A percentile compares a stretch with the other conserved stretches of the same genome.
These are phyloP conservation scores for Fusarium humuli DNA, from an alignment of 2,329 filamentous ascomycete species.

Conservation along the genomic window DNA sequence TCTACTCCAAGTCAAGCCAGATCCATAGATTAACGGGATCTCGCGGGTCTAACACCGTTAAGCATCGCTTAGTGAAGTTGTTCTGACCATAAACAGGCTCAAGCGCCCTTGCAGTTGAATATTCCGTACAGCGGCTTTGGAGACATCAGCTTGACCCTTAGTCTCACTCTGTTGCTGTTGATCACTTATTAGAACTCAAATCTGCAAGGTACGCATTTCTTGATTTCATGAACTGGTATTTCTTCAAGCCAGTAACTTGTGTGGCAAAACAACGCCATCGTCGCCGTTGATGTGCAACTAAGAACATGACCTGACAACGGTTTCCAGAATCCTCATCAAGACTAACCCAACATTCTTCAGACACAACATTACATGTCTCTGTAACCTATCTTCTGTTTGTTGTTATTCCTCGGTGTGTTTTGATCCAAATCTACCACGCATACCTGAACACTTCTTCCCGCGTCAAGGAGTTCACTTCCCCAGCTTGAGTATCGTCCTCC, in stretches of 20 bases:
- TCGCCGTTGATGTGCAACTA: neutral
- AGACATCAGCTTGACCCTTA: slow-evolving; percentile 33
- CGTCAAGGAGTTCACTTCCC: slow-evolving; percentile 40
- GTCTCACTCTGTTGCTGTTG: slow-evolving; percentile 34
- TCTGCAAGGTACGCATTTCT: slow-evolving; percentile 34
- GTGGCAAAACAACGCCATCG: slow-evolving; percentile 21
- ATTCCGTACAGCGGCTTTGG: slow-evolving; percentile 18
- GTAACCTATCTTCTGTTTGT: slow-evolving; percentile 39
- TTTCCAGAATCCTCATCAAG: slow-evolving; percentile 13
- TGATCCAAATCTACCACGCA: slow-evolving; percentile 38
- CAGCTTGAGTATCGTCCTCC: slow-evolving; percentile 35
- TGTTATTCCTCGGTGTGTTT: slow-evolving; percentile 24
- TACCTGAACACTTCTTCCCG: slow-evolving; percentile 35
- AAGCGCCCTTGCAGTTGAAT: slow-evolving; percentile 37
- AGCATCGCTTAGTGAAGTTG: slow-evolving; percentile 11
- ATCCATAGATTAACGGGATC: slow-evolving; percentile 22
- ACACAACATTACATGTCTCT: slow-evolving; percentile 31
- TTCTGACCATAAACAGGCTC: slow-evolving; percentile 43
- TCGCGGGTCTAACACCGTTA: slow-evolving; percentile 21
- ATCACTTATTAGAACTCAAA: slow-evolving; percentile 23
- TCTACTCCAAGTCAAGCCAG: slow-evolving; percentile 15
- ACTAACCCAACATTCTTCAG: slow-evolving; percentile 35
- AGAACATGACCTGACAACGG: slow-evolving; percentile 27
- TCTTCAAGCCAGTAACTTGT: slow-evolving; percentile 4
- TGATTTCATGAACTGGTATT: slow-evolving; percentile 7